Conservation (phyloP, 768 basidiomycete genomes). For the Lactarius hatsudake region DNA sequence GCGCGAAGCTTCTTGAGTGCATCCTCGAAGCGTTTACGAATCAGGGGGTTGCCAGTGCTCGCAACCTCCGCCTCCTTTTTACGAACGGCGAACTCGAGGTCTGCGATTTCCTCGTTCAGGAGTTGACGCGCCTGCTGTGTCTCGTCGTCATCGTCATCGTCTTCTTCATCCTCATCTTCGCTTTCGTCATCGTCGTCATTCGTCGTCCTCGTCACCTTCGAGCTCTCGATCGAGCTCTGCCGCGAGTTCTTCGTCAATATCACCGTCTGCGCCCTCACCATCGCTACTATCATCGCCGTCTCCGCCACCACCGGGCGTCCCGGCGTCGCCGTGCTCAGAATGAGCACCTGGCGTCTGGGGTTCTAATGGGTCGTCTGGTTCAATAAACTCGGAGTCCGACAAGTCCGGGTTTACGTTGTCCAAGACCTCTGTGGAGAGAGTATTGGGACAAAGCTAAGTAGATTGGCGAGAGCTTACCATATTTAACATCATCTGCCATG, state of each 20-base stretch:
- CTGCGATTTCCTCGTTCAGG: conserved; percentile 84
- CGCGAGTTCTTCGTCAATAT: conserved; percentile 85
- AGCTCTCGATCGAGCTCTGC: conserved; percentile 85
- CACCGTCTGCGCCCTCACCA: conserved; percentile 63
- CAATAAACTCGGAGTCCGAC: conserved; percentile 85
- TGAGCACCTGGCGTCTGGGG: conserved; percentile 68
- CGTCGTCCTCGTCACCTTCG: conserved; percentile 59
- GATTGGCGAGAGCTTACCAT: conserved; percentile 44
- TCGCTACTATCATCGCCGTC: conserved; percentile 59
- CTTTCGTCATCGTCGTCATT: conserved; percentile 61
- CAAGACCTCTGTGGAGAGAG: conserved; percentile 58
- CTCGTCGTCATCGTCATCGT: conserved; percentile 82
- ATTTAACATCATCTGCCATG: conserved; percentile 70
- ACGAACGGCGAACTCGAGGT: conserved; percentile 82
- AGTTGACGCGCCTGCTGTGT: conserved; percentile 69
- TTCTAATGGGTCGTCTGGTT: conserved; percentile 57
- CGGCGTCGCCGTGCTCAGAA: conserved; percentile 62
- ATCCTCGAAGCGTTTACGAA: conserved; percentile 93
- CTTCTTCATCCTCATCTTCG: conserved; percentile 70
- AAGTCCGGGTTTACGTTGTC: conserved; percentile 90
- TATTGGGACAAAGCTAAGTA: background rate
- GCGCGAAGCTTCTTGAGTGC: conserved; percentile 82
- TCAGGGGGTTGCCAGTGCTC: conserved; percentile 81
- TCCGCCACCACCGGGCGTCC: conserved; percentile 54
- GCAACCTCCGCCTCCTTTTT: conserved; percentile 84